Conservation (phyloP, 305 asterid genomes). For the Fraxinus sp. region DNA sequence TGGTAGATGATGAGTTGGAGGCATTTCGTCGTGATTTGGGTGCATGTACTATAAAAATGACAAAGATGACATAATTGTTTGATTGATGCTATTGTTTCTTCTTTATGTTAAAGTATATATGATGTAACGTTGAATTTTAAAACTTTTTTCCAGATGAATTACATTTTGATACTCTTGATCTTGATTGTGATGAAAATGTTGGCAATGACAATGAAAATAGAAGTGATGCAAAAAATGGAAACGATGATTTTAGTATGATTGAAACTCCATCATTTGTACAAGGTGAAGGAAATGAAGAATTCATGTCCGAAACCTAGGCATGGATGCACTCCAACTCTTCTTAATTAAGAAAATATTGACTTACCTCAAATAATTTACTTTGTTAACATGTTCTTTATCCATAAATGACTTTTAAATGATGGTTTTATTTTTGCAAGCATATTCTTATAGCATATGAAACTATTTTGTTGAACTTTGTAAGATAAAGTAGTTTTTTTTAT, state of each 20-base stretch:
- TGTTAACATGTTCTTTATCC: neutral
- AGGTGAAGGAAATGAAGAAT: neutral
- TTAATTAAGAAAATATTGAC: neutral
- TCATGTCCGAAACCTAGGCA: neutral
- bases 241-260: neutral
- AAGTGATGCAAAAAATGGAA: neutral
- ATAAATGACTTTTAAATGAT: neutral
- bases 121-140: neutral
- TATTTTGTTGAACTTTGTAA: neutral
- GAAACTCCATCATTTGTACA: neutral
- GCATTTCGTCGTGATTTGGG: neutral
- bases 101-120: neutral
- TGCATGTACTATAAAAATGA: neutral
- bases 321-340: neutral
- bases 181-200: neutral
- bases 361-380: neutral
- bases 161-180: neutral
- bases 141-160: neutral
- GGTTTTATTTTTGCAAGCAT: neutral
- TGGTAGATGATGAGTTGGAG: no score
- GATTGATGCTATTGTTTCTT: neutral
- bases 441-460: neutral
- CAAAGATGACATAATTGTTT: neutral
- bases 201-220: neutral
- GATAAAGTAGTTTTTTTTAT: neutral